These are phyloP conservation scores for Collariella sp. DNA, from an alignment of 495 filamentous ascomycete genomes.

Conservation along the genomic window DNA sequence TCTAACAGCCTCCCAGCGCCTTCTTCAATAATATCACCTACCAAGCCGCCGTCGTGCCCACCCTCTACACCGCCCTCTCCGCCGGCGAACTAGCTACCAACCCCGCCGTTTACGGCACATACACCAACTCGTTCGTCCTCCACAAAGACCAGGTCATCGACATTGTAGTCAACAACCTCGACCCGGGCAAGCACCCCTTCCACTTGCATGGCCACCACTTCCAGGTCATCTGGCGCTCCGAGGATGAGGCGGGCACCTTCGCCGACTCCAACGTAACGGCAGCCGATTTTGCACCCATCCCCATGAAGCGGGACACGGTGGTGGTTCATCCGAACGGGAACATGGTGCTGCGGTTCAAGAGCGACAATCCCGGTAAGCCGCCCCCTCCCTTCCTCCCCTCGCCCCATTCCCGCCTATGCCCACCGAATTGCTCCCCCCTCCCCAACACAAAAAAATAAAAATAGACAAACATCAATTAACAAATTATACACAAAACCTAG, in stretches of 20 bases:
- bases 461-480: constrained; percentile 2
- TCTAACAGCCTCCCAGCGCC: constrained; percentile 38
- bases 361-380: constrained; percentile 57
- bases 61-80: constrained; percentile 65
- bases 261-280: constrained; percentile 36
- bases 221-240: constrained; percentile 49
- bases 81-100: constrained; percentile 55
- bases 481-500: no score
- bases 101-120: constrained; percentile 60
- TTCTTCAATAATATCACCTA: constrained; percentile 80
- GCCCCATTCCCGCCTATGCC: neutral
- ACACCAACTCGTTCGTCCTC: constrained; percentile 62
- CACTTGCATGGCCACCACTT: constrained; percentile 83
- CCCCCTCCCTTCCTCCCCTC: neutral
- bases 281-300: constrained; percentile 33
- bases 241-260: constrained; percentile 36
- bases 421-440: neutral
- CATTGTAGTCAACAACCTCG: constrained; percentile 72
- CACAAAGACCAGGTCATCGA: constrained; percentile 61
- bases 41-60: constrained; percentile 64
- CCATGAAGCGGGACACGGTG: constrained; percentile 50
- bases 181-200: constrained; percentile 70
- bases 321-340: constrained; percentile 47
- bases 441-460: neutral
- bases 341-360: constrained; percentile 59